A percentile compares a stretch with the other conserved stretches of the same genome.
These are phyloP conservation scores for Talaromyces marneffei DNA, from an alignment of 2,329 filamentous ascomycete species.

Conservation along the genomic window DNA sequence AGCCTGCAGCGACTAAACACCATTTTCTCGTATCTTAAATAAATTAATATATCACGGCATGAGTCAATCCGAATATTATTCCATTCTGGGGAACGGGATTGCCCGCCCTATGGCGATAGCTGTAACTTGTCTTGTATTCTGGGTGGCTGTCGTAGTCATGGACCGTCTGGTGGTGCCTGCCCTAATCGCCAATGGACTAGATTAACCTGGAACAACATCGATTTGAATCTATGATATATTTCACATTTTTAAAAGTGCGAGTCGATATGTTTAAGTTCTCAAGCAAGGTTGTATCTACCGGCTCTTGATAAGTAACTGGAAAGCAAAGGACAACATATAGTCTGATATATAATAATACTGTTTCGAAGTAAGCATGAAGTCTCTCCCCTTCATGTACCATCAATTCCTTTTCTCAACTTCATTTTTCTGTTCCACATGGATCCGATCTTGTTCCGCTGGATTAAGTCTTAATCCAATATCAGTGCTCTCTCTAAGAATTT, in stretches of 20 bases:
- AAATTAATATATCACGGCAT: background rate
- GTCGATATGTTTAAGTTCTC: too few relatives aligned
- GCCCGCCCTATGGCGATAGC: too few relatives aligned
- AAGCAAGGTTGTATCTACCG: too few relatives aligned
- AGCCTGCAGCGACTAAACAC: background rate
- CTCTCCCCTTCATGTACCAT: background rate
- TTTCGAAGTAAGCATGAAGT: background rate
- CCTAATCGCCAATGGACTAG: too few relatives aligned
- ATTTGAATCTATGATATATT: too few relatives aligned
- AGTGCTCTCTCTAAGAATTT: slow-evolving; percentile 61
- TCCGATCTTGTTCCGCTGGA: slow-evolving; percentile 56
- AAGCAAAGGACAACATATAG: background rate
- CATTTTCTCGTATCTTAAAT: background rate
- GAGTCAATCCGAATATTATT: too few relatives aligned
- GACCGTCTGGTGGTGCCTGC: too few relatives aligned
- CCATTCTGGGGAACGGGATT: too few relatives aligned
- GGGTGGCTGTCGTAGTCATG: too few relatives aligned
- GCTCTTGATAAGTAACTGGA: background rate
- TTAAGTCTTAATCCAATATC: slow-evolving; percentile 63
- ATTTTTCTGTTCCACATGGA: slow-evolving; percentile 26
- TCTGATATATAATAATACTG: background rate
- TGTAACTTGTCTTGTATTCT: too few relatives aligned
- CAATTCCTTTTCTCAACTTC: background rate
- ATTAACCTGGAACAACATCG: too few relatives aligned
- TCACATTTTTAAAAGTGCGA: too few relatives aligned